phyloP scores from a whole-genome alignment of 2,329 filamentous ascomycete genomes.

The Geoglossum cookeanum region DNA sequence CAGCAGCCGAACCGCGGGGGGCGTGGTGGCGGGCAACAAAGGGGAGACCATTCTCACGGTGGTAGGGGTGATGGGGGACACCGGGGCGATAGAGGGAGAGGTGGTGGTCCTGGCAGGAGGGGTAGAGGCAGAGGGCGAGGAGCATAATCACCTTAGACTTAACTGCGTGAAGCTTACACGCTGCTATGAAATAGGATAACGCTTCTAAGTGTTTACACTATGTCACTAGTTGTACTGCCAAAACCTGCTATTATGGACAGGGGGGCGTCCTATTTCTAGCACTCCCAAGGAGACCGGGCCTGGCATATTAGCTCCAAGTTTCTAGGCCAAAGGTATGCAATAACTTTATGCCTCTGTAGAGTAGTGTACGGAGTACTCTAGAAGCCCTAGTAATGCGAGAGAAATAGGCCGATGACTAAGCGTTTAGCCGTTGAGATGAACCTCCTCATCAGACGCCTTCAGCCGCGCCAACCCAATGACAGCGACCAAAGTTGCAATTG shows the following conservation, averaged over 20 bases:
- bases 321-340: constrained; percentile 10
- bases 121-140: constrained; percentile 26
- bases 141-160: constrained; percentile 8
- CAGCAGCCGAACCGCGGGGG: constrained; percentile 34
- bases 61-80: constrained; percentile 35
- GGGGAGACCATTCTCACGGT: constrained; percentile 22
- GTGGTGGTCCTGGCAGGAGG: constrained; percentile 34
- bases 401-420: neutral
- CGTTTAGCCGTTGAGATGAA: neutral
- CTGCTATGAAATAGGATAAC: neutral
- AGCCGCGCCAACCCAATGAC: neutral
- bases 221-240: neutral
- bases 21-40: constrained; percentile 41
- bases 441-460: neutral
- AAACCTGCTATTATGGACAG: neutral
- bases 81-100: constrained; percentile 25
- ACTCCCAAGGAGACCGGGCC: neutral
- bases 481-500: constrained; percentile 20
- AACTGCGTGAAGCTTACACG: neutral
- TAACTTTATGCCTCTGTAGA: constrained; percentile 3
- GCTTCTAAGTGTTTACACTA: neutral
- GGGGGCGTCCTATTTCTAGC: neutral
- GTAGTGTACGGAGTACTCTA: neutral
- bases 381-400: too few relatives aligned
- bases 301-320: constrained; percentile 10